Conservation (phyloP, 129 eudicot species). For the carrot (Daucus carota) region DNA sequence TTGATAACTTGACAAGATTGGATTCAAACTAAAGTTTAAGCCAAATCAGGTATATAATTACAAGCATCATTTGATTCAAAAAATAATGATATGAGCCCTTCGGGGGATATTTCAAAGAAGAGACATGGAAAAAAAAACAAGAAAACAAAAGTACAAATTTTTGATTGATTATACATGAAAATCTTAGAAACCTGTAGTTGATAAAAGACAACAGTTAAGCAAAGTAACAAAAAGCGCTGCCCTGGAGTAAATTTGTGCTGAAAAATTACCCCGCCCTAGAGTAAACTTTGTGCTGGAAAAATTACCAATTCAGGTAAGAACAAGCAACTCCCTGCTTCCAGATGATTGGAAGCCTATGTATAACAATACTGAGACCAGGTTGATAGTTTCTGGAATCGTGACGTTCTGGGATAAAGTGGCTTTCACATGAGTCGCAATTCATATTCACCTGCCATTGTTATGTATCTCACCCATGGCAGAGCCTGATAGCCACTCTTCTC, state of each 20-base stretch:
- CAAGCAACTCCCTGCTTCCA: constrained; percentile 2
- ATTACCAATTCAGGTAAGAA: constrained; percentile 11
- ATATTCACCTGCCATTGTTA: constrained; percentile 96
- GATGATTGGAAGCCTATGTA: constrained; percentile 6
- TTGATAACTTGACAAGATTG: background rate
- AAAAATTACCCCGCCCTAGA: constrained; percentile 18
- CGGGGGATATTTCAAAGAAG: background rate
- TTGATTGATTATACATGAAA: background rate
- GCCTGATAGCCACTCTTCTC: constrained; percentile 97
- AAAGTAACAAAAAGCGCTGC: constrained; percentile 2
- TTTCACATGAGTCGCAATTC: constrained; percentile 71
- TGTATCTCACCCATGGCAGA: constrained; percentile 98
- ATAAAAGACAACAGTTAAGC: constrained; percentile 22
- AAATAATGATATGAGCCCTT: background rate
- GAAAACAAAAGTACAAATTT: background rate
- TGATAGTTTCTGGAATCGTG: background rate
- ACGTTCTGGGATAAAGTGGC: background rate
- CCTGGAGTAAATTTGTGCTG: too few species aligned
- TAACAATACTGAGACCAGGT: background rate
- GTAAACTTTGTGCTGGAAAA: constrained; percentile 7
- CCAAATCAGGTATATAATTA: background rate
- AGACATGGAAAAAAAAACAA: background rate
- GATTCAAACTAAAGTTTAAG: background rate
- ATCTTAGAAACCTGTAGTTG: background rate
- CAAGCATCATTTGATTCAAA: background rate